Evolutionary conservation across 345 rosid species (phyloP).

Genomic region (Ailanthus altissimus): DNA sequence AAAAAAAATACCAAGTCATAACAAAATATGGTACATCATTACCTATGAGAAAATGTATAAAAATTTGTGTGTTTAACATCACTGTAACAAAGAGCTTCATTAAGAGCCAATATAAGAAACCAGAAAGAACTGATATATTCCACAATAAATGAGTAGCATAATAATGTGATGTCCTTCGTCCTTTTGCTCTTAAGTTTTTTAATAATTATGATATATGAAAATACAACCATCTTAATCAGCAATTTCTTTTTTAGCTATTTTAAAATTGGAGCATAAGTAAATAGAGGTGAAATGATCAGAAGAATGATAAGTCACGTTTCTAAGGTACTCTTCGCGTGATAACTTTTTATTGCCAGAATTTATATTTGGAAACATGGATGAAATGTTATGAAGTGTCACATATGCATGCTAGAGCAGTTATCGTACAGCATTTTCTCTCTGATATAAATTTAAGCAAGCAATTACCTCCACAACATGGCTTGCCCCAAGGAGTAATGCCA

Average conservation of each 20-base stretch:
- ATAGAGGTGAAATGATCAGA: too few species aligned
- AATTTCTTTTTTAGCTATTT: background rate
- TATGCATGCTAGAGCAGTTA: background rate
- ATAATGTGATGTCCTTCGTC: background rate
- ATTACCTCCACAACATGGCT: conserved; percentile 78
- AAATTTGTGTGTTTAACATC: background rate
- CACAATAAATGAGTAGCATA: background rate
- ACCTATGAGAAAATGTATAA: background rate
- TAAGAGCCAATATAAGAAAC: background rate
- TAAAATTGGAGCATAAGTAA: background rate
- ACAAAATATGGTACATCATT: background rate
- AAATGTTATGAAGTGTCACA: background rate
- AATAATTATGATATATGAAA: background rate
- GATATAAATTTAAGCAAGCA: conserved; percentile 19
- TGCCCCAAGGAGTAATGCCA: conserved; percentile 78
- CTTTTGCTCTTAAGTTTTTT: background rate
- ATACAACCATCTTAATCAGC: background rate
- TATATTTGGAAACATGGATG: background rate
- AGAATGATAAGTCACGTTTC: background rate
- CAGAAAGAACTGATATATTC: background rate
- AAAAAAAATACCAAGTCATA: background rate
- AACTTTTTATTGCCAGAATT: background rate
- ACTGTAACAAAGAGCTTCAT: background rate
- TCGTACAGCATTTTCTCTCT: background rate
- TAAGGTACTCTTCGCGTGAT: background rate